Percentiles rank a stretch among this genome's conserved stretches.
Conservation (phyloP, 768 basidiomycete species). For the Russula lepida region DNA sequence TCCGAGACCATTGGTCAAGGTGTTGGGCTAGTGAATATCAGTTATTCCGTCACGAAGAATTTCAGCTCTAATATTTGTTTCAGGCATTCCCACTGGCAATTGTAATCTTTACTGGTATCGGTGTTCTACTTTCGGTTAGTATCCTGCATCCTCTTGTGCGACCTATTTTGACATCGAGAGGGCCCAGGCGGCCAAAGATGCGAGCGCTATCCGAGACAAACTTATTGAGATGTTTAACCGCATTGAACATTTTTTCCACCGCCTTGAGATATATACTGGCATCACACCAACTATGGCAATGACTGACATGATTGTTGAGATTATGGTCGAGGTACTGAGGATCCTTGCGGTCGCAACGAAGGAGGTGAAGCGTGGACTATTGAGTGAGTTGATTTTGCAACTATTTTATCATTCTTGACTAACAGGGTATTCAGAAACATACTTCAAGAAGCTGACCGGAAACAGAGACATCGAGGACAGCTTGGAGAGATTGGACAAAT, state of each 20-base stretch:
- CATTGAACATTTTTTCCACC: background rate
- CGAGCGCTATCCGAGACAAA: background rate
- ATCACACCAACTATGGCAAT: background rate
- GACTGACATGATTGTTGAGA: background rate
- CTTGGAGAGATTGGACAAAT: background rate
- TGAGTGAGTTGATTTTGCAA: background rate
- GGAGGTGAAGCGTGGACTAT: background rate
- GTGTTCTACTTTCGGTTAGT: background rate
- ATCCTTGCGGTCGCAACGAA: background rate
- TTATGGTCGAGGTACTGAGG: background rate
- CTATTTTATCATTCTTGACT: background rate
- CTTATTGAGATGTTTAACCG: background rate
- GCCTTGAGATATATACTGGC: background rate
- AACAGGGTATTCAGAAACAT: background rate
- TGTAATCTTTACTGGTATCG: background rate
- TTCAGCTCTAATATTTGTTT: background rate
- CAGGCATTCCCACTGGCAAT: background rate
- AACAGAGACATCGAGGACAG: background rate
- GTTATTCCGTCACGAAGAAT: background rate
- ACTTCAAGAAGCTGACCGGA: background rate
- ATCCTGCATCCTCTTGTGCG: background rate
- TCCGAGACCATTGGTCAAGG: background rate
- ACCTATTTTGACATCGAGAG: background rate
- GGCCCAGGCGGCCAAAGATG: background rate
- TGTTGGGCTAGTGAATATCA: background rate